Conservation (phyloP, 2,329 filamentous ascomycete genomes). For the Fusarium coicis region DNA sequence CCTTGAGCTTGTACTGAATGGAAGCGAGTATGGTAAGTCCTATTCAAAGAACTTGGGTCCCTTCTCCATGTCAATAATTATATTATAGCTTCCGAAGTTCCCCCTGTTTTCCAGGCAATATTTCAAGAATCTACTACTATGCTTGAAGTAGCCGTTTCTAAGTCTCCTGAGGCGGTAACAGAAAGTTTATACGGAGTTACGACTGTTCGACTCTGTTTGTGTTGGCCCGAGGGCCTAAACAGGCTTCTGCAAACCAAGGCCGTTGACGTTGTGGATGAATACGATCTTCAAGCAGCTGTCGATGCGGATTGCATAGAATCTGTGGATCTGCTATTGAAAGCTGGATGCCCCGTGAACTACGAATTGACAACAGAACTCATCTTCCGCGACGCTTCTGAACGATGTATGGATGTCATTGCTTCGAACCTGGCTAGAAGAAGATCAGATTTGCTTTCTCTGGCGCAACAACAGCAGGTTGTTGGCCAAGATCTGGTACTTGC, state of each 20-base stretch:
- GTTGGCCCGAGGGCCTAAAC: not conserved
- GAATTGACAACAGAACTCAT: accelerated
- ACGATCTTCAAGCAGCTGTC: accelerated
- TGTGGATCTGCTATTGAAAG: accelerated
- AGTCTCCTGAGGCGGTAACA: accelerated
- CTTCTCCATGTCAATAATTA: accelerated
- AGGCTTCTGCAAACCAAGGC: accelerated
- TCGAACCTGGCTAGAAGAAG: not conserved
- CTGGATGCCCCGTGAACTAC: not conserved
- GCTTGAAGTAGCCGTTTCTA: not conserved
- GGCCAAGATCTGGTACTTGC: accelerated
- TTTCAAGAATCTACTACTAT: not conserved
- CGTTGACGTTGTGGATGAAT: accelerated
- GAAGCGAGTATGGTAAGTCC: no score
- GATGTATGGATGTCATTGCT: not conserved
- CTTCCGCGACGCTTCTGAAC: accelerated
- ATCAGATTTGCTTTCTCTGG: accelerated
- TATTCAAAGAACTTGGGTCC: no score
- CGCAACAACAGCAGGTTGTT: accelerated
- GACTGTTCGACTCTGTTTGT: accelerated
- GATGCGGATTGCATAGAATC: accelerated
- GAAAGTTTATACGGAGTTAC: accelerated
- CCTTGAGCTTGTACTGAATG: no score
- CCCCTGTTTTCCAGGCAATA: accelerated
- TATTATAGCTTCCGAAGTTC: accelerated